Percentiles rank a stretch among this genome's conserved stretches.
These are phyloP conservation scores for Pterocarpus santalinus DNA, from an alignment of 306 rosid species.

Conservation along the genomic window DNA sequence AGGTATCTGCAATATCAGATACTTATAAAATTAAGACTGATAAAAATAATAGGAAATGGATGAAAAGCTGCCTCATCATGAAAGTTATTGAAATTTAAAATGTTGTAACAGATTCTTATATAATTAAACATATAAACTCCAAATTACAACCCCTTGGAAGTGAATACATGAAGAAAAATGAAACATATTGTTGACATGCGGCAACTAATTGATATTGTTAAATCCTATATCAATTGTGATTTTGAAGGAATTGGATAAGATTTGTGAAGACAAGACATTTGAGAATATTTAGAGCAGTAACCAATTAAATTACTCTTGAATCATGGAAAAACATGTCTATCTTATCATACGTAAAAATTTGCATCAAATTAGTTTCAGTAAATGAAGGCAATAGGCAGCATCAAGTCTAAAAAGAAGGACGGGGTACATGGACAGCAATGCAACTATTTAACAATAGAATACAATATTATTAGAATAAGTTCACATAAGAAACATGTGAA, in stretches of 20 bases:
- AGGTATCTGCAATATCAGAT: slow-evolving; percentile 31
- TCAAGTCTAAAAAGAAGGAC: not conserved
- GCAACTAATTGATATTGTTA: not conserved
- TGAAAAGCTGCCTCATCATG: not conserved
- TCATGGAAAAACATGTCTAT: not conserved
- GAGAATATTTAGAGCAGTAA: not conserved
- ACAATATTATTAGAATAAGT: not conserved
- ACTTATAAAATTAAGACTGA: not conserved
- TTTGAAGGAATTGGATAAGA: not conserved
- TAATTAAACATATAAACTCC: not conserved
- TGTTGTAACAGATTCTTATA: not conserved
- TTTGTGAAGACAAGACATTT: not conserved
- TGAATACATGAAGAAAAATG: slow-evolving; percentile 6
- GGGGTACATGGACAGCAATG: slow-evolving; percentile 6
- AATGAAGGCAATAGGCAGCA: not conserved
- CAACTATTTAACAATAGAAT: not conserved
- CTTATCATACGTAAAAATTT: not conserved
- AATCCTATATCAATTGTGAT: not conserved
- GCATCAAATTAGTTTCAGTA: not conserved
- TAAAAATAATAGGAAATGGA: not conserved
- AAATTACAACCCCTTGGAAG: not conserved
- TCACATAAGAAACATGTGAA: slow-evolving; percentile 22
- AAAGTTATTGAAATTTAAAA: slow-evolving; percentile 24
- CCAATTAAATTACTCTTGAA: not conserved
- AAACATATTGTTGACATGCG: slow-evolving; percentile 21